Conservation (phyloP, 2,329 filamentous ascomycete genomes). For the Pseudohalonectria lignicola region DNA sequence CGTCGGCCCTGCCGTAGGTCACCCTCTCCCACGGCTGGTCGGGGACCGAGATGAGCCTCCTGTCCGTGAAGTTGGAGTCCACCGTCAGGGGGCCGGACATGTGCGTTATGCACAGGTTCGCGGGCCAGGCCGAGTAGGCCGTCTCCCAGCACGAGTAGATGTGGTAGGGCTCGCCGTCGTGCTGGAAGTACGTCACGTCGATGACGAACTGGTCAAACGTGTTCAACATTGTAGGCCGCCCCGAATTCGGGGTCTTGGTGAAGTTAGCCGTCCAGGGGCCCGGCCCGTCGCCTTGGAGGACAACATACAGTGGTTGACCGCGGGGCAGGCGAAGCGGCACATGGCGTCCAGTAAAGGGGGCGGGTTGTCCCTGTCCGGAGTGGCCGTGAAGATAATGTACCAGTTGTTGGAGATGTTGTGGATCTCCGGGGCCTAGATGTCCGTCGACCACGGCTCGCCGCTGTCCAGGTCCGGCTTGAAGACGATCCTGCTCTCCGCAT, state of each 20-base stretch:
- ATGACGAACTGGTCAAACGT: conserved; percentile 24
- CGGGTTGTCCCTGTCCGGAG: conserved; percentile 20
- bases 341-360: conserved; percentile 20
- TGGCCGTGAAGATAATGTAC: conserved; percentile 19
- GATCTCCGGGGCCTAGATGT: conserved; percentile 22
- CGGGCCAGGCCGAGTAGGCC: conserved; percentile 21
- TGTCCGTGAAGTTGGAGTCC: conserved; percentile 17
- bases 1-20: conserved; percentile 19
- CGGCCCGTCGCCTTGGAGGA: conserved; percentile 16
- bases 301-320: conserved; percentile 25
- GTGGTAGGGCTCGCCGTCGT: conserved; percentile 19
- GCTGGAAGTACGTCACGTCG: conserved; percentile 21
- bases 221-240: too few species aligned
- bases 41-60: conserved; percentile 21
- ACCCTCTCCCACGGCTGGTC: conserved; percentile 23
- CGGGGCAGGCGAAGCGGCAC: conserved; percentile 22
- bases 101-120: conserved; percentile 23
- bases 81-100: conserved; percentile 22
- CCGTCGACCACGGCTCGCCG: conserved; percentile 21
- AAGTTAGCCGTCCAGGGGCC: conserved; percentile 21
- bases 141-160: conserved; percentile 24
- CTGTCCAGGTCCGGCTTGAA: conserved; percentile 20
- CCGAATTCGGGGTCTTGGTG: conserved; percentile 18
- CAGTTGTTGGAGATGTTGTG: conserved; percentile 15
- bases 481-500: conserved; percentile 22